Evolutionary conservation across 495 filamentous ascomycete species (phyloP), one percentile per base, ranked within the genome.

Genomic region (Hypoxylon fragiforme): DNA sequence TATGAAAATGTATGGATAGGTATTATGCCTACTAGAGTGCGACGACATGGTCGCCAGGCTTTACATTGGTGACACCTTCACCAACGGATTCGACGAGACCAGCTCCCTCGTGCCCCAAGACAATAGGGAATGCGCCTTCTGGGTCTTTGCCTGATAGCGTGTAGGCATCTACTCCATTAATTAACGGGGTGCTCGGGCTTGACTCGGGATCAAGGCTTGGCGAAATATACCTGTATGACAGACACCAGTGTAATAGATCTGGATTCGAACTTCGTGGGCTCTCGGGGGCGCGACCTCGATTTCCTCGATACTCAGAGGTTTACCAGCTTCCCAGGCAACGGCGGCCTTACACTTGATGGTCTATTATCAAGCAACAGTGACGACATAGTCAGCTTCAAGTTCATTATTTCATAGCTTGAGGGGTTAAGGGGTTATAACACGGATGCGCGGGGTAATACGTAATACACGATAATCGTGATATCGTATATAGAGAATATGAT

Each of bases 121-220:
- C 85, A 56, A 97, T 86, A 56, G 94, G 94, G 80, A 98, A 98
- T 26, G 95, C 94, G 57, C 94, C 94, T 75, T 98, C 94, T 34
- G 95, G 94, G 64, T 98, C 94, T 77, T 97, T 96, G 54, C 94
- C 94, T 14, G 92, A 97, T 51, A 98, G 81, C 15, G 94, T 98
- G 79, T 97, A 98, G 69, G 94, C 94, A 82, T 98, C 94, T 91
- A 50, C 42, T 50, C 51, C 62, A 60, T 31, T 44, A 38, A 45
- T 41, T 37, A 58, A 54, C 45, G 50, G 37, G 24, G 16, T 40
- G 19, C 34, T 65, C 62, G 58, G 46, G 54, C 37, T 53, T 67
- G 63, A 18, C 26, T 67, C 57, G 45, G 56, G 43, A 42, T 63
- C 28, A 46, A 57, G 40, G 38, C 58, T 59, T 62, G 48, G 63